Percentiles rank a stretch among this genome's conserved stretches.
Evolutionary conservation across 345 rosid genomes (phyloP).

Genomic region (Acer saccharum): DNA sequence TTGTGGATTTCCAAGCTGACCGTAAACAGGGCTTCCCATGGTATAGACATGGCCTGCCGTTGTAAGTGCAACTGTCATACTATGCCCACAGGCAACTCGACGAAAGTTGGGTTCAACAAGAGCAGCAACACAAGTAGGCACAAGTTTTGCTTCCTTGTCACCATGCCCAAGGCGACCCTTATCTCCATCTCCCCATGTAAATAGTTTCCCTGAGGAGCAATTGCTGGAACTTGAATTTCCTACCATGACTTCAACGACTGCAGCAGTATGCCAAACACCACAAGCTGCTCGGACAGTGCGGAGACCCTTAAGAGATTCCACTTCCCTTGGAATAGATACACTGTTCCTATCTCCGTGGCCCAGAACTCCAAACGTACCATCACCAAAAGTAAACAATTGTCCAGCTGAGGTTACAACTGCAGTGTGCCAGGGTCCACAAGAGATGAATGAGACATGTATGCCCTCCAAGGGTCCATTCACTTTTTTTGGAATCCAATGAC

Average conservation of each 20-base stretch:
- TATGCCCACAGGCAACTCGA: constrained; percentile 95
- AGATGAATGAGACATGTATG: constrained; percentile 70
- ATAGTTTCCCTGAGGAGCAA: constrained; percentile 91
- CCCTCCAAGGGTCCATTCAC: constrained; percentile 79
- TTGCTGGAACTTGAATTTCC: constrained; percentile 91
- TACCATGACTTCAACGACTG: constrained; percentile 96
- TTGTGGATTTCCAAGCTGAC: constrained; percentile 91
- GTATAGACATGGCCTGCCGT: constrained; percentile 90
- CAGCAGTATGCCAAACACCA: constrained; percentile 93
- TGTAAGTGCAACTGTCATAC: constrained; percentile 87
- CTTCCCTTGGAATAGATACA: constrained; percentile 70
- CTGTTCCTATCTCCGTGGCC: constrained; percentile 77
- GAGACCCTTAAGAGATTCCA: constrained; percentile 76
- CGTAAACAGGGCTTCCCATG: constrained; percentile 96
- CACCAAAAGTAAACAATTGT: constrained; percentile 77
- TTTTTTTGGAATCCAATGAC: constrained; percentile 82
- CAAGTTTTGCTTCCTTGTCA: constrained; percentile 87
- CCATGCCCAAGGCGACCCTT: constrained; percentile 98
- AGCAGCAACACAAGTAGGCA: constrained; percentile 96
- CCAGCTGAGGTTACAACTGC: constrained; percentile 79
- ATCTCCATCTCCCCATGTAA: constrained; percentile 99
- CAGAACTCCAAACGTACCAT: constrained; percentile 81
- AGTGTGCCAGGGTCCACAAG: constrained; percentile 91
- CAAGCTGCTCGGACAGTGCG: constrained; percentile 79
- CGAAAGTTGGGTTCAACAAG: constrained; percentile 93